Evolutionary conservation across 441 rosid genomes (phyloP).

Genomic region (Populus hybrid): DNA sequence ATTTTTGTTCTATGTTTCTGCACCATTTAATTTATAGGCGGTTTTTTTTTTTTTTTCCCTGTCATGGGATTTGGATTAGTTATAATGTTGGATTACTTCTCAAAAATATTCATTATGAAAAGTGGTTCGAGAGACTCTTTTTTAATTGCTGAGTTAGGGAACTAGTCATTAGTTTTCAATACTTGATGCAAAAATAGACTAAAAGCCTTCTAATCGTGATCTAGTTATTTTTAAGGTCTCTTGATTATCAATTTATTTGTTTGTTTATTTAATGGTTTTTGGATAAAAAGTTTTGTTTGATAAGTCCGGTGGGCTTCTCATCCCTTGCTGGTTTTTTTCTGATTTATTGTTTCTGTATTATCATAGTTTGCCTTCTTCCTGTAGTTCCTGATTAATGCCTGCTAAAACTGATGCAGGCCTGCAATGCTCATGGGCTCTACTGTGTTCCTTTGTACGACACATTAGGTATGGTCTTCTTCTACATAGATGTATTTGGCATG

Average conservation of each 20-base stretch:
- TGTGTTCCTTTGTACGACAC: constrained; percentile 97
- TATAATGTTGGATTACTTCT: background rate
- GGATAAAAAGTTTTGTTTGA: background rate
- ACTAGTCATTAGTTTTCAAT: background rate
- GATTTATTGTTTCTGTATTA: constrained; percentile 3
- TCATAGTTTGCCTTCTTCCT: background rate
- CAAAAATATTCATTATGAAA: background rate
- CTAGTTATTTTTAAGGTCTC: background rate
- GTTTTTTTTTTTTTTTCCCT: background rate
- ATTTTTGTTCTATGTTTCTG: too few relatives aligned
- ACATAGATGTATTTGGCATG: background rate
- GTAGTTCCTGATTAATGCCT: background rate
- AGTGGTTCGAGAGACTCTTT: background rate
- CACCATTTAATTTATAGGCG: too few relatives aligned
- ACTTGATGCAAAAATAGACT: background rate
- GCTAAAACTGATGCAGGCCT: constrained; percentile 59
- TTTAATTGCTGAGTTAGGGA: too few relatives aligned
- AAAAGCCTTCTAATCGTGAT: background rate
- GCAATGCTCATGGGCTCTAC: constrained; percentile 90
- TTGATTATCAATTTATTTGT: background rate
- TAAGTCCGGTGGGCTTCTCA: background rate
- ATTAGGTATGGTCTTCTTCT: constrained; percentile 57
- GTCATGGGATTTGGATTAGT: background rate
- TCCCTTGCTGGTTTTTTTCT: background rate
- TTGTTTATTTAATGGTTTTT: background rate